Evolutionary conservation across 345 rosid genomes (phyloP).

Genomic region (Citrus reticulata): DNA sequence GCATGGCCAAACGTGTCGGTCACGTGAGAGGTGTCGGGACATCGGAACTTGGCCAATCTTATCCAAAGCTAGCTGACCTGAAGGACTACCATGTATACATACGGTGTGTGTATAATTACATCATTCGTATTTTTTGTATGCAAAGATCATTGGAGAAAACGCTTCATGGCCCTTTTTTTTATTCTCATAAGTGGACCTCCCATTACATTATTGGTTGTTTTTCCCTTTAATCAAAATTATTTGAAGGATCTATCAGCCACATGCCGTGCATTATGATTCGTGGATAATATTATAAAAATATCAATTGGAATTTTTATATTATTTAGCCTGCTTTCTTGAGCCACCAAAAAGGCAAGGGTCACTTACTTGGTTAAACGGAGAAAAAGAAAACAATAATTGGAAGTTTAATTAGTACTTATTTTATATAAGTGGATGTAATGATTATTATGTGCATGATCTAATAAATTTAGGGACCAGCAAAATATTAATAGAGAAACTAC

Average conservation of each 20-base stretch:
- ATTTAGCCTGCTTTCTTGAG: slow-evolving; percentile 24
- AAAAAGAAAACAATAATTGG: neutral
- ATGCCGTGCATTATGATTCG: slow-evolving; percentile 2
- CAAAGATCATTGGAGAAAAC: too few species aligned
- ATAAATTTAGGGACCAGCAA: too few species aligned
- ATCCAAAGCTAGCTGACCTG: neutral
- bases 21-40: slow-evolving; percentile 40
- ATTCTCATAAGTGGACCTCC: too few species aligned
- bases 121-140: too few species aligned
- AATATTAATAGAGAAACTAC: too few species aligned
- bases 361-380: neutral
- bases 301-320: neutral
- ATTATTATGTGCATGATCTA: neutral
- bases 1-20: slow-evolving; percentile 17
- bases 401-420: neutral
- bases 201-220: neutral
- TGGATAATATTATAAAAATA: neutral
- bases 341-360: slow-evolving; percentile 26
- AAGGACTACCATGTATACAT: neutral
- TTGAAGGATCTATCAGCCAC: neutral
- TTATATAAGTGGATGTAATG: neutral
- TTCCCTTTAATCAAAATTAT: neutral
- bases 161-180: neutral
- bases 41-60: slow-evolving; percentile 25
- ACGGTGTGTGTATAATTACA: neutral